Base-by-base conservation (phyloP, 164 flowering plant genomes). In the Vitis cinerea region DNA sequence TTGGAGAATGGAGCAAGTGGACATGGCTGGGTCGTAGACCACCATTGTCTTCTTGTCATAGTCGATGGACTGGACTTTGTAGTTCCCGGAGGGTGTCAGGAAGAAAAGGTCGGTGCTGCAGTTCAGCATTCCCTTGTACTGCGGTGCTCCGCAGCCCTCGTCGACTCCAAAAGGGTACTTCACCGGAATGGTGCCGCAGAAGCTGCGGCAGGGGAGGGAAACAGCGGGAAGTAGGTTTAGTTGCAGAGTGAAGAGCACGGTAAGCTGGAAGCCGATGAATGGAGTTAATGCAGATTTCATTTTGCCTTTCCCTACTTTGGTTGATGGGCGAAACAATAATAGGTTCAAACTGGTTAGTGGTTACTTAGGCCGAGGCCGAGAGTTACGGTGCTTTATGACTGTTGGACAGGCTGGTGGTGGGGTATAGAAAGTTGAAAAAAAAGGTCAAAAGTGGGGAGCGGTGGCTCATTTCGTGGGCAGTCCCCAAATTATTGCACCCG, bases 121-220 rank as follows among this genome's bases (percentile, higher is more conserved):
- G 74, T 86, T 88, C 8, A 94, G 72, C 93, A 86, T 87, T 64
- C 69, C 71, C 2, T 90, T 85, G 81, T 71, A 87, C 70, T 83
- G 88, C 0, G 91, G 88, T 2, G 97, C 85, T 47, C 98, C 98
- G 79, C 98, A 93, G 29, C 98, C 98, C 50, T 91, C 91, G 79
- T 86, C 93, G 16, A 90, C 30, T 51, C 88, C 84, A 72, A 93
- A 89, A 0, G 98, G 98, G 89, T 86, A 88, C 63, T 80, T 77
- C n/a, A 93, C 76, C 50, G 85, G 57, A 14, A 88, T 78, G 80
- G 55, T 59, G 69, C 89, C 90, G 82, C 98, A 94, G 70, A 67
- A 62, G 74, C 23, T 77, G 2, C 90, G 82, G 80, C 98, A 1
- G 65, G 30, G 52, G 83, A 50, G 74, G 37, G 71, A 4, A 31